Percentiles rank a stretch among this genome's conserved stretches.
These are phyloP conservation scores for Arachnomyces sp. DNA, from an alignment of 2,329 filamentous ascomycete species.

Conservation along the genomic window DNA sequence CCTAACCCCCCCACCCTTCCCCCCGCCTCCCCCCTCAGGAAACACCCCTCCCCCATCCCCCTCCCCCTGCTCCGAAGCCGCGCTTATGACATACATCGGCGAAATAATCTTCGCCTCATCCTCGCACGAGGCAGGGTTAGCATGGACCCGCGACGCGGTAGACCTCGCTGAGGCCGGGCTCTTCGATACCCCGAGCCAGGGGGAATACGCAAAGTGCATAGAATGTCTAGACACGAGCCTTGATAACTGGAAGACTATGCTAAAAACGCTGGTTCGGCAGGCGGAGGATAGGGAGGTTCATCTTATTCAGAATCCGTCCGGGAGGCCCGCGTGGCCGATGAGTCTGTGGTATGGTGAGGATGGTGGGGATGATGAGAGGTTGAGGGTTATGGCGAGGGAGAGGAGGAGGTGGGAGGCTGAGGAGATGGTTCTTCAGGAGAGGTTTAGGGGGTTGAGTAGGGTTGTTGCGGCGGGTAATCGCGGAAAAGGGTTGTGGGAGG, in stretches of 20 bases:
- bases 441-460: slow-evolving; percentile 19
- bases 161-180: slow-evolving; percentile 58
- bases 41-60: slow-evolving; percentile 58
- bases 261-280: slow-evolving; percentile 50
- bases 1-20: slow-evolving; percentile 54
- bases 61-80: slow-evolving; percentile 72
- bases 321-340: no score
- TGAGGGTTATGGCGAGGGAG: slow-evolving; percentile 21
- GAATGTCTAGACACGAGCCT: slow-evolving; percentile 71
- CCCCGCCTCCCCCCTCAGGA: slow-evolving; percentile 61
- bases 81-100: slow-evolving; percentile 79
- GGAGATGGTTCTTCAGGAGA: slow-evolving; percentile 29
- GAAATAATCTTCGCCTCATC: slow-evolving; percentile 77
- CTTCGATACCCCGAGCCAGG: slow-evolving; percentile 29
- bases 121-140: slow-evolving; percentile 61
- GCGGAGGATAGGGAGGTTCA: slow-evolving; percentile 30
- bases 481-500: slow-evolving; percentile 4
- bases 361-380: slow-evolving; percentile 21
- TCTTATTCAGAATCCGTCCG: slow-evolving; percentile 20
- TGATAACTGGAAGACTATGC: slow-evolving; percentile 77
- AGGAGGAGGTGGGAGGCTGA: slow-evolving; percentile 35
- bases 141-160: slow-evolving; percentile 85
- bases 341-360: slow-evolving; percentile 27
- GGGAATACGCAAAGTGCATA: slow-evolving; percentile 44
- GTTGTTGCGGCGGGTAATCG: no score